Evolutionary conservation across 23 red algal species (phyloP), one percentile per base, ranked within the genome.

Genomic region (Gracilaria caudata): DNA sequence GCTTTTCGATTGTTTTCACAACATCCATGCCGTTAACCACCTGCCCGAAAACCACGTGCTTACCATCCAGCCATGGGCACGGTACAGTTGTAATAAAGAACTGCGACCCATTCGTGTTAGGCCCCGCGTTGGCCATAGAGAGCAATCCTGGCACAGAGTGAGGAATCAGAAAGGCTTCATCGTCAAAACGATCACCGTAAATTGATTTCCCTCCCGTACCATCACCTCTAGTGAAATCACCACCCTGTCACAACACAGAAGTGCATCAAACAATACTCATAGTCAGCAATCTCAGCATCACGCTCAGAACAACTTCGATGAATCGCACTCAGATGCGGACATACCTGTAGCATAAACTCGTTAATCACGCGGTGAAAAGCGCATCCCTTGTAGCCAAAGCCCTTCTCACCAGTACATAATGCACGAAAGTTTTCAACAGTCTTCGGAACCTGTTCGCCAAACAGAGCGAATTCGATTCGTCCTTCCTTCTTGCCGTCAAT

Each of bases 81-180:
- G 73, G 86, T 23, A 96, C 94, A 23, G 94, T 96, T 24, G 90
- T 94, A 28, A 98, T 81, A 26, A 98, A 98, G 45, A 98, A 93
- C 72, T 98, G 95, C n/a, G 86, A 92, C 43, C 95, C 95, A 44
- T 98, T 98, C 30, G 95, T 98, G 49, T 94, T 94, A 7, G 95
- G 95, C 20, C 95, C 95, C 23, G 95, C 91, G 70, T 98, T 98
- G 36, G 90, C 95, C 95, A 98, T 98, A n/a, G 90, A 94, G 59
- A 98, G 83, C 64, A 94, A 76, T 53, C 92, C 92, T 21, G 87
- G 55, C 12, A 19, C 68, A 16, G 77, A 94, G 58, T 98, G 95
- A 54, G 56, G 82, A 24, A 98, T 65, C 26, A 77, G 65, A 88
- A 98, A 98, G 63, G 88, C 90, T 75, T 98, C 95, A 78, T 98